Evolutionary conservation across 371 early-diverging fungal genomes (phyloP).

Genomic region (Homolaphlyctis polyrhiza): DNA sequence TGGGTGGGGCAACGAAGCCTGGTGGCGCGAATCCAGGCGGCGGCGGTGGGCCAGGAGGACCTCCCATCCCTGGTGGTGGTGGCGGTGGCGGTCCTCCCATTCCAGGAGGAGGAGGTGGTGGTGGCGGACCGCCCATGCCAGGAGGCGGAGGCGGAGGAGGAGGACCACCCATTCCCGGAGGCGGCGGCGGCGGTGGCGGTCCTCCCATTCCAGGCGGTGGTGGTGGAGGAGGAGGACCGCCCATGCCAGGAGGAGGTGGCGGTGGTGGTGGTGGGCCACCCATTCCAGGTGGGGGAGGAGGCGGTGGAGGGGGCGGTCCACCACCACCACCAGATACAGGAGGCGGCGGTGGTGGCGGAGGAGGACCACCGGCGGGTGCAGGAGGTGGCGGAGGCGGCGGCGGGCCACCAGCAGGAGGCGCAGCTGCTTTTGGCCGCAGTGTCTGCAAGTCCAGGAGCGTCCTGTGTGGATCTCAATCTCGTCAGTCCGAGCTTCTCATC

Average conservation of each 20-base stretch:
- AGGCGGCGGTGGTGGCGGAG: slow-evolving; percentile 25
- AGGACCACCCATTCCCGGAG: slow-evolving; percentile 13
- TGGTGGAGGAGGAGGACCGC: slow-evolving; percentile 14
- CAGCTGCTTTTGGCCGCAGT: no score
- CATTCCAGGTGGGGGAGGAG: slow-evolving; percentile 7
- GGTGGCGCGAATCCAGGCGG: slow-evolving; percentile 15
- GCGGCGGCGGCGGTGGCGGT: slow-evolving; percentile 26
- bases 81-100: slow-evolving; percentile 29
- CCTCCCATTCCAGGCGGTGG: slow-evolving; percentile 8
- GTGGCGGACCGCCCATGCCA: slow-evolving; percentile 23
- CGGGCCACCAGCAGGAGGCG: background rate
- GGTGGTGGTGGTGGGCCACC: slow-evolving; percentile 16
- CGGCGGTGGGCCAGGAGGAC: slow-evolving; percentile 17
- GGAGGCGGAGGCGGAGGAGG: slow-evolving; percentile 28
- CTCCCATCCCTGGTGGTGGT: slow-evolving; percentile 11
- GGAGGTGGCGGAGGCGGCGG: slow-evolving; percentile 24
- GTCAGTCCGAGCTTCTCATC: background rate
- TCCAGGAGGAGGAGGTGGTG: slow-evolving; percentile 25
- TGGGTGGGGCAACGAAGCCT: slow-evolving; percentile 10
- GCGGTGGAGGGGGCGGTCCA: slow-evolving; percentile 17
- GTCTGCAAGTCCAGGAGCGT: slow-evolving; percentile 1
- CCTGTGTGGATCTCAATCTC: no score
- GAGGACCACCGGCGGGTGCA: slow-evolving; percentile 11
- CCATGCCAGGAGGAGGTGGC: slow-evolving; percentile 9
- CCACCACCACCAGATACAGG: background rate